phyloP scores from a whole-genome alignment of 164 flowering plant species.

The Nymphaea thermarum region DNA sequence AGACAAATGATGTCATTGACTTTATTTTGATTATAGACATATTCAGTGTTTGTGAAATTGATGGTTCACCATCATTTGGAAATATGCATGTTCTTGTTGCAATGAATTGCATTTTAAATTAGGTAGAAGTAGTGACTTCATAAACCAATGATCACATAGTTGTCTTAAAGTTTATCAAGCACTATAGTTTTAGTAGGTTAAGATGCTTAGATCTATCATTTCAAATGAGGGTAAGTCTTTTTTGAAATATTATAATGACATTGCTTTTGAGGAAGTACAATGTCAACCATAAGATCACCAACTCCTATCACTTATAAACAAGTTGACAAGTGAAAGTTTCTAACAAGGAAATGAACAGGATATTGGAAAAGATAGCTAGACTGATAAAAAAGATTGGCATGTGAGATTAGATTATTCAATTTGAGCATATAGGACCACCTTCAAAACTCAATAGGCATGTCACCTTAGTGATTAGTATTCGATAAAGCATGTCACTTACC shows the following conservation, averaged over 20 bases:
- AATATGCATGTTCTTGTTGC: too few species aligned
- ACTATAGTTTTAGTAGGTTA: not conserved
- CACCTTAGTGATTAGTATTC: conserved; percentile 7
- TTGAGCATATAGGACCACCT: not conserved
- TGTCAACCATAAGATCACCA: too few species aligned
- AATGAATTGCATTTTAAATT: too few species aligned
- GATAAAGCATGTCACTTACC: conserved; percentile 11
- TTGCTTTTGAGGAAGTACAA: not conserved
- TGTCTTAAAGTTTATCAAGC: too few species aligned
- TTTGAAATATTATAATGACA: not conserved
- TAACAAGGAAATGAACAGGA: not conserved
- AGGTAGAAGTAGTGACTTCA: too few species aligned
- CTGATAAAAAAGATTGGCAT: too few species aligned
- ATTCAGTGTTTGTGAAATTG: too few species aligned
- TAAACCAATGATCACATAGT: too few species aligned
- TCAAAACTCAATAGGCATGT: conserved; percentile 6
- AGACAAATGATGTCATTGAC: too few species aligned
- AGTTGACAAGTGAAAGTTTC: not conserved
- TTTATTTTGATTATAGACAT: too few species aligned
- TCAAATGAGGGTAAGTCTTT: not conserved
- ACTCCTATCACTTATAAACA: not conserved
- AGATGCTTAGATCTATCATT: not conserved
- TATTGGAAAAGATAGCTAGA: not conserved
- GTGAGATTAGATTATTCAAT: not conserved
- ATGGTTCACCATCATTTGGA: too few species aligned